These are phyloP conservation scores for Andrographis paniculata DNA, from an alignment of 305 asterid genomes.

Conservation along the genomic window DNA sequence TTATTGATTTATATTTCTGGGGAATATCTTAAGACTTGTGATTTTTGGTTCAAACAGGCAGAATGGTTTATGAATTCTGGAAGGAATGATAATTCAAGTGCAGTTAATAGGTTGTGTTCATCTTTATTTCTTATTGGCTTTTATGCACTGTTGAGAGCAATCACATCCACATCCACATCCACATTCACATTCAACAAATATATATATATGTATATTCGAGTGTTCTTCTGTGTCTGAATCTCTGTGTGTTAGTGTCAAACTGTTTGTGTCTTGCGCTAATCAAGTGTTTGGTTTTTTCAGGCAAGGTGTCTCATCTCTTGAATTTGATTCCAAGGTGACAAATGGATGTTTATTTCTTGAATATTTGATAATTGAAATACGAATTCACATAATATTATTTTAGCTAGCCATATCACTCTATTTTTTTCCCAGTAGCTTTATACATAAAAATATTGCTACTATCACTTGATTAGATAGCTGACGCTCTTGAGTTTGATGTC, in stretches of 20 bases:
- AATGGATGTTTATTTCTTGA: conserved; percentile 13
- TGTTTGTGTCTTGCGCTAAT: conserved; percentile 4
- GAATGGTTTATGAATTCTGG: conserved; percentile 29
- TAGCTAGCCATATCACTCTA: too few species aligned
- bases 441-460: too few species aligned
- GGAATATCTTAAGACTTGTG: conserved; percentile 1
- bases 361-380: conserved; percentile 11
- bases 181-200: too few species aligned
- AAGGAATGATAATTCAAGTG: conserved; percentile 16
- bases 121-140: conserved; percentile 3
- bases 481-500: neutral
- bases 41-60: conserved; percentile 23
- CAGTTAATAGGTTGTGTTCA: conserved; percentile 25
- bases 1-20: neutral
- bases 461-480: too few species aligned
- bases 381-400: too few species aligned
- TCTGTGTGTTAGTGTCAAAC: neutral
- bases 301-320: conserved; percentile 68
- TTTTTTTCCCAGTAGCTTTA: too few species aligned
- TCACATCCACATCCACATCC: conserved; percentile 1
- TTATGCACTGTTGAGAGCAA: conserved; percentile 7
- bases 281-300: conserved; percentile 29
- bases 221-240: conserved; percentile 1
- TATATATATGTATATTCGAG: too few species aligned
- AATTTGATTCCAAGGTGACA: conserved; percentile 82